These are phyloP conservation scores for Cutaneotrichosporon sp. DNA, from an alignment of 1,284 basidiomycete species.

Conservation along the genomic window DNA sequence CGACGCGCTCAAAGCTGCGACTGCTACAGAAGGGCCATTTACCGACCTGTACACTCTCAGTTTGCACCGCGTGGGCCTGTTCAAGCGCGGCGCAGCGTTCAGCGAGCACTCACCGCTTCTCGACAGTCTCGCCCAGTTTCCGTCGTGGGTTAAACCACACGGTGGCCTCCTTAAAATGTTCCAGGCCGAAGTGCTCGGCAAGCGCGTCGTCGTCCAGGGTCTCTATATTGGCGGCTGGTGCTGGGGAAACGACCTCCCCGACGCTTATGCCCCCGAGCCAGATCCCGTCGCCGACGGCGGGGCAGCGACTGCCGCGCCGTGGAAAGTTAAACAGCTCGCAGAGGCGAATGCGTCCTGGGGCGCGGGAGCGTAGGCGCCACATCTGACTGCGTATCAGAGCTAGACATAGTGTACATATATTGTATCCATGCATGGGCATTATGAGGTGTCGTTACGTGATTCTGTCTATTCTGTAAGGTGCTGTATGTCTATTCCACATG, in stretches of 20 bases:
- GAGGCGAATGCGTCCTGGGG: conserved; percentile 2
- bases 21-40: conserved; percentile 8
- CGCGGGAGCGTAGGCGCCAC: not conserved
- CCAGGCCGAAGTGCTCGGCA: conserved; percentile 87
- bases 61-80: conserved; percentile 69
- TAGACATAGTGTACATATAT: not conserved
- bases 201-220: conserved; percentile 95
- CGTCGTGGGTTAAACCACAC: conserved; percentile 84
- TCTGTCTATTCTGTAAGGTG: not conserved
- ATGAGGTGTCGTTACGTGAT: not conserved
- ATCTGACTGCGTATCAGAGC: not conserved
- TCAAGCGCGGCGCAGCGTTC: conserved; percentile 76
- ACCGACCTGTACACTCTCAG: conserved; percentile 73
- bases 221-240: conserved; percentile 70
- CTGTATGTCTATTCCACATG: not conserved
- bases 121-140: conserved; percentile 76
- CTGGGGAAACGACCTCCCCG: conserved; percentile 33
- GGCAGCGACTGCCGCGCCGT: conserved; percentile 5
- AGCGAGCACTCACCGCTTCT: conserved; percentile 89
- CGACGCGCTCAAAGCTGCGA: conserved; percentile 10
- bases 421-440: not conserved
- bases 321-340: conserved; percentile 1
- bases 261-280: not conserved
- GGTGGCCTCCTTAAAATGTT: conserved; percentile 94
- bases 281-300: conserved; percentile 3